Percentiles rank a stretch among this genome's conserved stretches.
phyloP scores from a whole-genome alignment of 2,329 filamentous ascomycete genomes.

The Chaetomium olivaceum region DNA sequence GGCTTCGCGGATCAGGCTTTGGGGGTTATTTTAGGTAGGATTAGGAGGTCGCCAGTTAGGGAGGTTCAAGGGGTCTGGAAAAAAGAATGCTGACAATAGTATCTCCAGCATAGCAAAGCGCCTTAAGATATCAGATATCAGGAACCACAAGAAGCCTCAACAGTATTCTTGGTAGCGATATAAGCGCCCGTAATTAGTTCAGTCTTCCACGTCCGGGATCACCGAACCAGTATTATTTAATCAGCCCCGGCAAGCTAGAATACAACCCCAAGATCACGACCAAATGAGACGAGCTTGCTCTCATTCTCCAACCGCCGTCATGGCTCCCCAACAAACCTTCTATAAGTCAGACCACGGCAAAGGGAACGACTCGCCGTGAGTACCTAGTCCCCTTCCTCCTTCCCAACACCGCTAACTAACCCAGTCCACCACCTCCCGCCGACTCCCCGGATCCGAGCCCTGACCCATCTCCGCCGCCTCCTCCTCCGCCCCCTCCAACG shows the following conservation, averaged over 20 bases:
- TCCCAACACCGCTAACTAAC: not conserved
- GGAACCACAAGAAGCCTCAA: not conserved
- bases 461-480: not conserved
- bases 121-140: not conserved
- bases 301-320: not conserved
- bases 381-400: not conserved
- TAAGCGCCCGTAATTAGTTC: not conserved
- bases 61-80: not conserved
- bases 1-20: not conserved
- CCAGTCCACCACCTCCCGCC: not conserved
- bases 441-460: not conserved
- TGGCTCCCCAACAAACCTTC: not conserved
- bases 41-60: not conserved
- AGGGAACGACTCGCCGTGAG: not conserved
- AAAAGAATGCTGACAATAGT: not conserved
- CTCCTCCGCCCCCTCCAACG: not conserved
- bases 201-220: not conserved
- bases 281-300: not conserved
- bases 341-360: not conserved
- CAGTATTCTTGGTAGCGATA: not conserved
- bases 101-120: not conserved
- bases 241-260: not conserved
- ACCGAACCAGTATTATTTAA: not conserved
- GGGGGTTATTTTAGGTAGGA: not conserved
- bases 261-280: not conserved